Base-by-base conservation (phyloP, 2,329 filamentous ascomycete genomes). In the Emmonsiellopsis sp. region DNA sequence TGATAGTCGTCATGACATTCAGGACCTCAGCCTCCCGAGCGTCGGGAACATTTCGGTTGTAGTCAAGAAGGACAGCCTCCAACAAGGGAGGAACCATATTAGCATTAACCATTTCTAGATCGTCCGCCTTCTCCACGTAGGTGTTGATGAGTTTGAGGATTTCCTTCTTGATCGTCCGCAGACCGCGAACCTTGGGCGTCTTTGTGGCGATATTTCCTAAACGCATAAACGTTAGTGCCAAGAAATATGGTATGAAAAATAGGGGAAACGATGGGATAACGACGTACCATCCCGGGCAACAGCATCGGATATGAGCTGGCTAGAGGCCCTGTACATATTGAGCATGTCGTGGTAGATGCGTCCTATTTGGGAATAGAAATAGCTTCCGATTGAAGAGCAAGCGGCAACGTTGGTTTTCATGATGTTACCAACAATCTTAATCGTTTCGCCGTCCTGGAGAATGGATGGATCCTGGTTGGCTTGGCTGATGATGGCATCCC, bases 341-440 rank as follows among this genome's bases (percentile, higher is more conserved):
- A 98, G 77, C 92, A 98, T 97, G 68, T 98, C 93, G 61, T 94
- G 84, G 71, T 97, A 98, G 62, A 98, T 97, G 54, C 90, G 86
- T 42, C 92, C 93, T 62, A 98, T 95, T 68, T 98, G 93, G 10
- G 93, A 92, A 66, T 95, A 96, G 71, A 98, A 98, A 73, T 97
- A 98, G 51, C 88, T 84, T 36, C 94, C 93, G 55, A 98, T 93
- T 0, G 93, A 97, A 37, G 88, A 88, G 71, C 93, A 98, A 37
- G 93, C 93, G n/a, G 94, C 92, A 4, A 98, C 93, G 63, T 98
- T 98, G 0, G 93, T 98, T 81, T 98, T 98, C 93, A 98, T 98
- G 68, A 98, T 96, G 73, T 98, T 98, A 60, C 93, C 93, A 58
- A 98, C 91, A 61, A 98, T 85, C 77, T 98, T 98, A 75, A 98